Conservation (phyloP, 352 stramenopile genomes). For the Pythium grandisporangium region DNA sequence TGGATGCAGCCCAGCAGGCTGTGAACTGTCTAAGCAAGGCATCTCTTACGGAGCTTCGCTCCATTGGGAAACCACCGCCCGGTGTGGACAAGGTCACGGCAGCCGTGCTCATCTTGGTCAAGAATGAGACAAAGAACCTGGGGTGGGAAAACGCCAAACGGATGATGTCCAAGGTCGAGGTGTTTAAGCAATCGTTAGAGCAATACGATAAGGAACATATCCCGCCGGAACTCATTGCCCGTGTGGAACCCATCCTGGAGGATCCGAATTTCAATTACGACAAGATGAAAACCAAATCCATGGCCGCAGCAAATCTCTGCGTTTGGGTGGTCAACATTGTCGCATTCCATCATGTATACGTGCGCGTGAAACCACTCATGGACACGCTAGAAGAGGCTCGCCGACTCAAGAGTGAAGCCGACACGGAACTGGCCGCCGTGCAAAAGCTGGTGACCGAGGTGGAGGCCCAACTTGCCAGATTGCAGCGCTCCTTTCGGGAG, state of each 20-base stretch:
- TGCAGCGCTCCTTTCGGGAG: slow-evolving; percentile 77
- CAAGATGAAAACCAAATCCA: slow-evolving; percentile 91
- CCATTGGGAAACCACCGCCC: slow-evolving; percentile 78
- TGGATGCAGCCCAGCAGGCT: slow-evolving; percentile 76
- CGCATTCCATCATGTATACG: slow-evolving; percentile 88
- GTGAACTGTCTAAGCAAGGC: slow-evolving; percentile 88
- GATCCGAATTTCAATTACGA: slow-evolving; percentile 91
- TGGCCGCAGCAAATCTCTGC: slow-evolving; percentile 87
- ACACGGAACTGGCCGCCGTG: slow-evolving; percentile 73
- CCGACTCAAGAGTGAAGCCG: slow-evolving; percentile 60
- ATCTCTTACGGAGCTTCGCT: slow-evolving; percentile 83
- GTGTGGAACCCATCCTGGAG: slow-evolving; percentile 81
- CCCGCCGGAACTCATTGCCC: slow-evolving; percentile 73
- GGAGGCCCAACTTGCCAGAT: slow-evolving; percentile 58
- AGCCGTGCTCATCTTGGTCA: slow-evolving; percentile 89
- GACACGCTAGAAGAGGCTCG: slow-evolving; percentile 83
- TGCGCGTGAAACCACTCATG: slow-evolving; percentile 93
- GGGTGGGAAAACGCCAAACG: slow-evolving; percentile 94
- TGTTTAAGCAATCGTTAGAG: slow-evolving; percentile 88
- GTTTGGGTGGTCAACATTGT: slow-evolving; percentile 94
- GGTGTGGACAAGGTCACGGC: slow-evolving; percentile 88
- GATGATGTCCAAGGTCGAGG: slow-evolving; percentile 93
- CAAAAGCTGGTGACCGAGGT: slow-evolving; percentile 79
- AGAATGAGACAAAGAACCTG: slow-evolving; percentile 91
- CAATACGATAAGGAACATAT: slow-evolving; percentile 91